Base-by-base conservation (phyloP, 495 filamentous ascomycete genomes). In the Podospora pseudocomata region DNA sequence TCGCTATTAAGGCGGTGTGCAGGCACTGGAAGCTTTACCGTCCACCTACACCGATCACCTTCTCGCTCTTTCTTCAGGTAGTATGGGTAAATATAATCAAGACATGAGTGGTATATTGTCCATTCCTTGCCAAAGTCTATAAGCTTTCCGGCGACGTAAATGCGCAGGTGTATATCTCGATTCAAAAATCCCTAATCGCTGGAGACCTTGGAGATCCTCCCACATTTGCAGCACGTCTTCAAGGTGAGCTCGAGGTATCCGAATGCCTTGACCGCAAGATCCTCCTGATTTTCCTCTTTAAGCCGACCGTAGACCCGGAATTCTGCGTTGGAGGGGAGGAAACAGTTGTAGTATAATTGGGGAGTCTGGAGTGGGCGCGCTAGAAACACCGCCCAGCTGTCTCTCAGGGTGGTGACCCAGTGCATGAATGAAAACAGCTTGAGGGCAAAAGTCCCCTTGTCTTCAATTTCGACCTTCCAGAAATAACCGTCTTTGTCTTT, bases 301-400 rank as follows among this genome's bases (percentile, higher is more conserved):
- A 71, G 62, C 16, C 69, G 69, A 53, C 67, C 72, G 27, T 71
- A 73, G 0, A 53, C 69, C 53, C 72, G 67, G 30, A 65, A 73
- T 34, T 71, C 69, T 23, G 20, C 20, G 20, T 23, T 23, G 20
- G 20, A 23, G 1, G 20, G 20, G 20, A 23, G 20, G 20, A 23
- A 23, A 23, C 20, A 23, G 20, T 23, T 1, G 20, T 23, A 23
- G 20, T 20, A 20, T 20, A 20, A 20, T 20, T 20, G 20, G 20
- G 20, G 20, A 20, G 20, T 20, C 20, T 20, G 20, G 20, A 20
- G 20, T 20, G 20, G 20, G 20, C 20, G 20, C 20, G 1, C 20
- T 20, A 20, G 20, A 20, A 20, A 20, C 1, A 20, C 20, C 20
- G 20, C 20, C 20, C 20, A 20, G 20, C 20, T 20, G 20, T 20